These are phyloP conservation scores for Dendrobium huoshanense DNA, from an alignment of 106 monocot genomes.

Conservation along the genomic window DNA sequence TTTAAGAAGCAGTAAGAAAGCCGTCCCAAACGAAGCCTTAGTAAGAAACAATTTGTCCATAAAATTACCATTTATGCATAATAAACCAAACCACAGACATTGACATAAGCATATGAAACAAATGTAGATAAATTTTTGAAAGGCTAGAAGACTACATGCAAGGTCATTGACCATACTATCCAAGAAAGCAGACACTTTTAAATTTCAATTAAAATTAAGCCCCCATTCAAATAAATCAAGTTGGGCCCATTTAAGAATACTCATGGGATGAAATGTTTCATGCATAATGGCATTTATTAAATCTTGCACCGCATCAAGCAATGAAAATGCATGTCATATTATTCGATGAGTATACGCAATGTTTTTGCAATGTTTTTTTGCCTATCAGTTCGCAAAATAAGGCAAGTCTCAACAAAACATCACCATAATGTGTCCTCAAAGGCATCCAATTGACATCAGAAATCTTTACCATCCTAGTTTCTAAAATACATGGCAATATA, in stretches of 20 bases:
- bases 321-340: background rate
- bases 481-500: background rate
- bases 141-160: background rate
- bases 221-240: background rate
- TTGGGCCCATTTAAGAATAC: background rate
- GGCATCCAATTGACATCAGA: background rate
- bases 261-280: background rate
- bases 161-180: background rate
- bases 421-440: background rate
- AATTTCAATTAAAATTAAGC: background rate
- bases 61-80: background rate
- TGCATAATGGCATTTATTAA: background rate
- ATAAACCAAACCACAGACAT: background rate
- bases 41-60: background rate
- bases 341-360: background rate
- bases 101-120: background rate
- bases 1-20: too few relatives aligned
- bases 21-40: too few relatives aligned
- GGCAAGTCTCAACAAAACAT: background rate
- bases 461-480: background rate
- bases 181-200: background rate
- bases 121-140: background rate
- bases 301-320: background rate
- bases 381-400: background rate
- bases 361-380: background rate